These are phyloP conservation scores for Aspergillus glaucus DNA, from an alignment of 2,329 filamentous ascomycete genomes.

Conservation along the genomic window DNA sequence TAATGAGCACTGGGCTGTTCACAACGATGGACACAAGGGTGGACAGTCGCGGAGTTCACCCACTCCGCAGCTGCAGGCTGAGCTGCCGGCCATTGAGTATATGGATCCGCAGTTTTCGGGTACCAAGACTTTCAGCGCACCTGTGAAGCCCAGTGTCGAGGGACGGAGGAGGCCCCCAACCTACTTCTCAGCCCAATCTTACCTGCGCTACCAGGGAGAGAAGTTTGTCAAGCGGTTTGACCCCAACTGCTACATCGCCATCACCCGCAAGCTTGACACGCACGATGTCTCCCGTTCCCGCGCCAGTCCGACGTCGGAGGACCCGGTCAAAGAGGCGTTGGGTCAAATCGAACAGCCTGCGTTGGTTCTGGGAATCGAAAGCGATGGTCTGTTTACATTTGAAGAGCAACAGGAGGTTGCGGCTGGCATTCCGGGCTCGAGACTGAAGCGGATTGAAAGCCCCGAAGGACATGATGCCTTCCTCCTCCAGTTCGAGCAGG, in stretches of 20 bases:
- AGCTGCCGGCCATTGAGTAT: slow-evolving; percentile 30
- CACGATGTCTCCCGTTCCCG: slow-evolving; percentile 86
- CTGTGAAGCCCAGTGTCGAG: slow-evolving; percentile 24
- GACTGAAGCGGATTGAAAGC: slow-evolving; percentile 80
- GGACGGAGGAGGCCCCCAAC: slow-evolving; percentile 52
- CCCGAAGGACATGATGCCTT: slow-evolving; percentile 96
- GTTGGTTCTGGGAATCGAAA: slow-evolving; percentile 88
- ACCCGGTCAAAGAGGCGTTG: slow-evolving; percentile 65
- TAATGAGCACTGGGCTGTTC: slow-evolving; percentile 69
- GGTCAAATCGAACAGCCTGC: slow-evolving; percentile 80
- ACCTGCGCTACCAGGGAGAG: slow-evolving; percentile 88
- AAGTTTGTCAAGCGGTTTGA: slow-evolving; percentile 98
- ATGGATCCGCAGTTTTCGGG: slow-evolving; percentile 68
- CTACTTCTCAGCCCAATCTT: slow-evolving; percentile 98
- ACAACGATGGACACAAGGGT: slow-evolving; percentile 72
- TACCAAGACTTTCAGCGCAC: slow-evolving; percentile 48
- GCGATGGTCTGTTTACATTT: slow-evolving; percentile 93
- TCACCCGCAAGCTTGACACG: slow-evolving; percentile 94
- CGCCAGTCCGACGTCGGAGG: slow-evolving; percentile 32
- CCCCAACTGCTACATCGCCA: slow-evolving; percentile 97
- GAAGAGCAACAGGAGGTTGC: slow-evolving; percentile 93
- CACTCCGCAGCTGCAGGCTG: slow-evolving; percentile 17
- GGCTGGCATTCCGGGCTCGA: slow-evolving; percentile 67
- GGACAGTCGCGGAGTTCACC: slow-evolving; percentile 47
- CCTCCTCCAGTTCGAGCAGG: slow-evolving; percentile 92